Evolutionary conservation across 805 yeast genomes (phyloP), one percentile per base, ranked within the genome.

Genomic region (Metschnikowia continentalis): DNA sequence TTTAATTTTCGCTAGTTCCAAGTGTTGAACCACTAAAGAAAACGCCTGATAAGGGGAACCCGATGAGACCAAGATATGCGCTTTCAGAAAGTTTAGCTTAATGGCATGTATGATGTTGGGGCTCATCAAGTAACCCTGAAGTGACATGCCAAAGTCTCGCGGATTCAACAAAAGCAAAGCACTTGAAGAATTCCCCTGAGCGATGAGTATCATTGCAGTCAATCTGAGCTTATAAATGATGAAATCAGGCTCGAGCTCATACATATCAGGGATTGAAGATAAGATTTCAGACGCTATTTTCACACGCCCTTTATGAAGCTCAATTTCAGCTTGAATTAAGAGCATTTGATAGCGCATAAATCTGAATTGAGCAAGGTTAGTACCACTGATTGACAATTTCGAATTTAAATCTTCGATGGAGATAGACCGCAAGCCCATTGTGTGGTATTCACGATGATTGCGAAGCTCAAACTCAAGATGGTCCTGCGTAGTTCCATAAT

Each of bases 11-110:
- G 86, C 78, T 11, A 72, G 59, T 43, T 77, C 74, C 1, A 85
- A 64, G 47, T 81, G 73, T 53, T 79, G 80, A 5, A 79, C 61
- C 0, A 83, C 58, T 17, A 76, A 60, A 0, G 85, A 75, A 7
- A 84, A 54, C 0, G 79, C 81, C 50, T 85, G 71, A 8, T 76
- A 63, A 13, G 82, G 78, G 4, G 73, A 65, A 0, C 79, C 76
- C 14, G 77, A 62, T 5, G 65, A 56, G 22, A 75, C 56, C 51
- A 81, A 65, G 0, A 81, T 69, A 13, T 67, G 59, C 40, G 81
- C 74, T 56, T 79, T 77, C 46, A 82, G 58, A 10, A 82, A 57
- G 43, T 74, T 79, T 49, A 78, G 73, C 58, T 71, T 72, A 20
- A 81, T 64, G 35, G 70, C 69, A 72, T 80, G 76, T 45, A 67